Evolutionary conservation across 768 basidiomycete species (phyloP).

Genomic region (Lactarius sanguifluus): DNA sequence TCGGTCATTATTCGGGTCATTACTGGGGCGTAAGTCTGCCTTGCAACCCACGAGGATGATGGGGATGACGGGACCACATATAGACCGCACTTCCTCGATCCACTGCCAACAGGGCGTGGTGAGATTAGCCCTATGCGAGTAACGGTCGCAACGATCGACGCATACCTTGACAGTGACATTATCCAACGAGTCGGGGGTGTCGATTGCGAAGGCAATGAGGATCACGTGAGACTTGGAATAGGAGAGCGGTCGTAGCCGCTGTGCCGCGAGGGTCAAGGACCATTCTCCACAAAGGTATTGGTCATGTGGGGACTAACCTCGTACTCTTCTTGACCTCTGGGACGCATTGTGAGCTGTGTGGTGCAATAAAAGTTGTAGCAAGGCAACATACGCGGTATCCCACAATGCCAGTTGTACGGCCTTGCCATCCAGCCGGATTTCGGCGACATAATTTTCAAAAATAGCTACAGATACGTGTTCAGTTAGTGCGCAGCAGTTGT

Average conservation of each 20-base stretch:
- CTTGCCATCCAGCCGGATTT: constrained; percentile 96
- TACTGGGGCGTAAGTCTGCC: constrained; percentile 75
- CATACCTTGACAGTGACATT: constrained; percentile 90
- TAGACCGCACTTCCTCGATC: constrained; percentile 97
- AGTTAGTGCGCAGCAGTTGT: constrained; percentile 14
- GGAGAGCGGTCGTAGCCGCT: constrained; percentile 94
- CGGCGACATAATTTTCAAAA: constrained; percentile 98
- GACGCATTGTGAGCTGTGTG: constrained; percentile 23
- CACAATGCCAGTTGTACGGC: constrained; percentile 95
- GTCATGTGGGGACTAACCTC: constrained; percentile 58
- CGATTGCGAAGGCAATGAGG: constrained; percentile 94
- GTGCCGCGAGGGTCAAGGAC: constrained; percentile 17
- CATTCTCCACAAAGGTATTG: not conserved
- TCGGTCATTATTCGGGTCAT: constrained; percentile 47
- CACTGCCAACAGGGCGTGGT: constrained; percentile 53
- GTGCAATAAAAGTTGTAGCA: constrained; percentile 12
- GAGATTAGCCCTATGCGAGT: not conserved
- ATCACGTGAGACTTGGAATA: constrained; percentile 99
- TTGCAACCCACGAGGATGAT: constrained; percentile 97
- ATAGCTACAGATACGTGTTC: constrained; percentile 57
- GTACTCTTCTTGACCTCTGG: constrained; percentile 97
- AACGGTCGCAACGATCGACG: not conserved
- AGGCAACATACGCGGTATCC: constrained; percentile 91
- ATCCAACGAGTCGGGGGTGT: constrained; percentile 94
- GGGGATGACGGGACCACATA: constrained; percentile 90